Conservation (phyloP, 768 basidiomycete genomes). For the Collybiopsis confluens region DNA sequence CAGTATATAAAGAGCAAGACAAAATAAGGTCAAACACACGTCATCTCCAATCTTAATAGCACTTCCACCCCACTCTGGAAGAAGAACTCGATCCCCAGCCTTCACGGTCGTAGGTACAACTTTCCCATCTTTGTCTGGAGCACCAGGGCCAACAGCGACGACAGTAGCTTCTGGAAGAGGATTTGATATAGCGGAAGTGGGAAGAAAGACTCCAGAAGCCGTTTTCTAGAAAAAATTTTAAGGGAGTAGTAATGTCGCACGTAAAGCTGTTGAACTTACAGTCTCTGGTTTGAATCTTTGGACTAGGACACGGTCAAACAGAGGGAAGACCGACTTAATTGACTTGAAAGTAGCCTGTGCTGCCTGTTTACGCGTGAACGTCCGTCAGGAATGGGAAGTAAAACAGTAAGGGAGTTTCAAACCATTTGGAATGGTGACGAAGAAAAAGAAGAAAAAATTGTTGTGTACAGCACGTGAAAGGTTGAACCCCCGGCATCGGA, state of each 20-base stretch:
- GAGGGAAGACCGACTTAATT: too few relatives aligned
- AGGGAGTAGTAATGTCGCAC: not conserved
- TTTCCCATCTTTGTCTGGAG: constrained; percentile 81
- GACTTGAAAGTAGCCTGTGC: too few relatives aligned
- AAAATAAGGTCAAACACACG: constrained; percentile 43
- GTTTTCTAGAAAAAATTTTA: constrained; percentile 69
- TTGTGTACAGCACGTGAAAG: too few relatives aligned
- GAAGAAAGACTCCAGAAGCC: constrained; percentile 92
- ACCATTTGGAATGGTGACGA: too few relatives aligned
- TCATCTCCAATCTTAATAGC: constrained; percentile 96
- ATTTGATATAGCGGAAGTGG: constrained; percentile 76
- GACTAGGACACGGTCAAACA: constrained; percentile 77
- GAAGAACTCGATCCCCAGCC: constrained; percentile 86
- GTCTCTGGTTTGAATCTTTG: constrained; percentile 97
- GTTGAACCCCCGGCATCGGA: too few relatives aligned
- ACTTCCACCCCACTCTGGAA: constrained; percentile 97
- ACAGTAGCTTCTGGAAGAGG: constrained; percentile 98
- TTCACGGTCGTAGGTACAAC: constrained; percentile 73
- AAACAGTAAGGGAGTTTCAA: too few relatives aligned
- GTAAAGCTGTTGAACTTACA: constrained; percentile 39
- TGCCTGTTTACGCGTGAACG: too few relatives aligned
- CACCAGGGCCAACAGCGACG: constrained; percentile 92
- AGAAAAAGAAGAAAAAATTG: too few relatives aligned
- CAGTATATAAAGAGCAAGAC: constrained; percentile 2
- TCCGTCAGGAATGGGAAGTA: too few relatives aligned